These are phyloP conservation scores for Spinacia oleracea DNA, from an alignment of 179 eudicot genomes.

Conservation along the genomic window DNA sequence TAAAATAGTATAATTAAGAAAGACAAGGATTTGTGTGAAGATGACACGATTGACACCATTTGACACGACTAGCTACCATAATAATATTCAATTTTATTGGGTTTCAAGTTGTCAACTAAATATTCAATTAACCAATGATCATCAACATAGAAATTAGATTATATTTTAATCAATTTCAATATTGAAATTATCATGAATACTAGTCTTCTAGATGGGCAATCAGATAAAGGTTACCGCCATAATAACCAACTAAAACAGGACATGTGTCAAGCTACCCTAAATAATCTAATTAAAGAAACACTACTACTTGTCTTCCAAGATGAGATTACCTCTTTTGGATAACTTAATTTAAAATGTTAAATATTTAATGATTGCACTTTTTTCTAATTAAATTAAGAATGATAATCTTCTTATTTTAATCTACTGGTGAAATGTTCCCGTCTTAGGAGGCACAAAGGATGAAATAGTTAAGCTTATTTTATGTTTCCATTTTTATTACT, in stretches of 20 bases:
- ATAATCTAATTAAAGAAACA: constrained; percentile 6
- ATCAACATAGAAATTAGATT: neutral
- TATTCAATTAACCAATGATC: neutral
- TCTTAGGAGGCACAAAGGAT: constrained; percentile 1
- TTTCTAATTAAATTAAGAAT: no score
- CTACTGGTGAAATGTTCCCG: neutral
- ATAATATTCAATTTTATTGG: neutral
- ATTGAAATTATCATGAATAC: neutral
- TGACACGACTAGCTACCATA: constrained; percentile 4
- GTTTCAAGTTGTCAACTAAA: constrained; percentile 8
- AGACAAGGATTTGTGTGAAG: neutral
- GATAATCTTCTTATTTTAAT: neutral
- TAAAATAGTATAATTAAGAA: no score
- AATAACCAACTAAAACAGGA: constrained; percentile 18
- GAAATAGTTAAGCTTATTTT: neutral
- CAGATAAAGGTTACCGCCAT: constrained; percentile 28
- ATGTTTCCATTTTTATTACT: neutral
- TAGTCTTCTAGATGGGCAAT: constrained; percentile 16
- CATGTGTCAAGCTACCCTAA: neutral
- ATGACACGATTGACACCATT: neutral
- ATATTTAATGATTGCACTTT: constrained; percentile 7
- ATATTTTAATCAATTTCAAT: neutral
- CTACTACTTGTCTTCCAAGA: constrained; percentile 28
- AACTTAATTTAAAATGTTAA: constrained; percentile 12
- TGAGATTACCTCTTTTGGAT: constrained; percentile 23